phyloP scores from a whole-genome alignment of 805 yeast species.

The Starmerella powellii region DNA sequence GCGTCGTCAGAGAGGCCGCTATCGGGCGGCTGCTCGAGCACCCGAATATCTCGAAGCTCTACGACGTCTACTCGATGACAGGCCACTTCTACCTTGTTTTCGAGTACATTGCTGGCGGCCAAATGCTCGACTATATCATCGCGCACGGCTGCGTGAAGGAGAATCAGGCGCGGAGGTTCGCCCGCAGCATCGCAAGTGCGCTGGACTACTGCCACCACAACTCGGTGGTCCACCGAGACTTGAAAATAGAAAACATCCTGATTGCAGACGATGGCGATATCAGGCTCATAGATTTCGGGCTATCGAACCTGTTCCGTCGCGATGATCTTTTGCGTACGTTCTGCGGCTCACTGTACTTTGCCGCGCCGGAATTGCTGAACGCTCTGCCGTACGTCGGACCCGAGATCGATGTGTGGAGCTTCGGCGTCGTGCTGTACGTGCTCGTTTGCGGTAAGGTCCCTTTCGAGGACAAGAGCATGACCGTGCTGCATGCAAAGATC shows the following conservation, averaged over 20 bases:
- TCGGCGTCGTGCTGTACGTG: slow-evolving; percentile 91
- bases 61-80: slow-evolving; percentile 93
- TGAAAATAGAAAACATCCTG: slow-evolving; percentile 92
- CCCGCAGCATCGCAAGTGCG: slow-evolving; percentile 89
- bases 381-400: slow-evolving; percentile 94
- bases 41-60: slow-evolving; percentile 80
- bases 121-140: slow-evolving; percentile 91
- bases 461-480: slow-evolving; percentile 88
- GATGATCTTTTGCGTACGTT: slow-evolving; percentile 71
- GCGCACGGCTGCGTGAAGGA: slow-evolving; percentile 92
- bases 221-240: slow-evolving; percentile 91
- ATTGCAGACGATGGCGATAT: slow-evolving; percentile 88
- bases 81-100: slow-evolving; percentile 93
- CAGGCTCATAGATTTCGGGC: slow-evolving; percentile 91
- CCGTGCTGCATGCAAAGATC: slow-evolving; percentile 84
- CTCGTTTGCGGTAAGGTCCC: slow-evolving; percentile 97
- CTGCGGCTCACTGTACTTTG: slow-evolving; percentile 95
- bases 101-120: slow-evolving; percentile 95
- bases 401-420: slow-evolving; percentile 96
- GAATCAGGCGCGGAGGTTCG: slow-evolving; percentile 85
- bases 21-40: slow-evolving; percentile 81
- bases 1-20: slow-evolving; percentile 93
- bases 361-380: slow-evolving; percentile 90
- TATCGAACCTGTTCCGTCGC: slow-evolving; percentile 72
- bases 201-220: slow-evolving; percentile 86